Conservation (phyloP, 345 rosid genomes). For the Brassica juncea region DNA sequence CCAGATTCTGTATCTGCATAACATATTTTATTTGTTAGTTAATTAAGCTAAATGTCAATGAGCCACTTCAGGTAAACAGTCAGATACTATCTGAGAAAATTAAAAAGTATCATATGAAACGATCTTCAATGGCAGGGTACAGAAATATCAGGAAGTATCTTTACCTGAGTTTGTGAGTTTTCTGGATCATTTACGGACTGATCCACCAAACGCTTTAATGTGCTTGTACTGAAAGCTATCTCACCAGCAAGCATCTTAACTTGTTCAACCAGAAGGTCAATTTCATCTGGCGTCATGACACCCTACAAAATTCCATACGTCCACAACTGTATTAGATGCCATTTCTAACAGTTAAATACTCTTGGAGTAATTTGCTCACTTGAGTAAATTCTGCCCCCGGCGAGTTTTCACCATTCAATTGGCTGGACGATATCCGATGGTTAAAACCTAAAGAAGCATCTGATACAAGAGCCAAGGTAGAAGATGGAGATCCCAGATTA, state of each 20-base stretch:
- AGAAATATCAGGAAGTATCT: slow-evolving; percentile 10
- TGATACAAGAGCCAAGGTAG: slow-evolving; percentile 47
- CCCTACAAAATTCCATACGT: slow-evolving; percentile 49
- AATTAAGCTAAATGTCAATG: background rate
- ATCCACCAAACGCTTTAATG: slow-evolving; percentile 90
- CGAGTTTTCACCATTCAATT: slow-evolving; percentile 75
- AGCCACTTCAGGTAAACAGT: background rate
- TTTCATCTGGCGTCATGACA: slow-evolving; percentile 81
- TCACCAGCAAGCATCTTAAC: slow-evolving; percentile 99
- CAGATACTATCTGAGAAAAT: background rate
- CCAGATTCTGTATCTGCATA: slow-evolving; percentile 74
- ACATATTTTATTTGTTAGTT: slow-evolving; percentile 5
- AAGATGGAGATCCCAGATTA: slow-evolving; percentile 53
- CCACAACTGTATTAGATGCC: slow-evolving; percentile 21
- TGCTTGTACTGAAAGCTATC: slow-evolving; percentile 90
- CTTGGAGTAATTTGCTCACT: slow-evolving; percentile 42
- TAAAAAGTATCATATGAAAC: background rate
- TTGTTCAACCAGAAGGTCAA: slow-evolving; percentile 97
- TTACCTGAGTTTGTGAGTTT: slow-evolving; percentile 74
- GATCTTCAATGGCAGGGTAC: background rate
- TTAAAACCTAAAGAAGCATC: slow-evolving; percentile 59
- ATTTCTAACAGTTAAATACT: background rate
- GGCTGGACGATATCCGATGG: slow-evolving; percentile 75
- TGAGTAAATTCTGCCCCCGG: slow-evolving; percentile 74
- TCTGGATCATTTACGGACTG: slow-evolving; percentile 90